phyloP scores from a whole-genome alignment of 768 basidiomycete species.

The Russula compacta region DNA sequence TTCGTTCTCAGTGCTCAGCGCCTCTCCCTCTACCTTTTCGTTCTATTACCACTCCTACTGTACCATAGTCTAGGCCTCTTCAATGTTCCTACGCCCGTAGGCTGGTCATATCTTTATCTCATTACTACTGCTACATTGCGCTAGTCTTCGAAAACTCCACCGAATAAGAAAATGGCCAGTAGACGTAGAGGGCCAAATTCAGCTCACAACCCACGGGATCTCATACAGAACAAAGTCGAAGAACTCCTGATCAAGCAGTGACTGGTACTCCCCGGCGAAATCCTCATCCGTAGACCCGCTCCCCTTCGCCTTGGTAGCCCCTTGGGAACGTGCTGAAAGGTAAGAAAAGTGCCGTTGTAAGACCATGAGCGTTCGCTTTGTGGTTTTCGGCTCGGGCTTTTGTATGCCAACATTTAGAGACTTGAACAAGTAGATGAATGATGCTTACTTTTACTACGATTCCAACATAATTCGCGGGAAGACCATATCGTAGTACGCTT shows the following conservation, averaged over 20 bases:
- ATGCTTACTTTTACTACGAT: constrained; percentile 63
- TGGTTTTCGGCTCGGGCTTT: constrained; percentile 79
- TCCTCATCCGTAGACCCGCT: constrained; percentile 43
- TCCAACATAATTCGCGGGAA: constrained; percentile 85
- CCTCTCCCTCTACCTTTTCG: background rate
- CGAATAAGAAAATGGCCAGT: constrained; percentile 12
- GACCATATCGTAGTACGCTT: constrained; percentile 89
- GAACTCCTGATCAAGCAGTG: constrained; percentile 90
- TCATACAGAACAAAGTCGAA: constrained; percentile 94
- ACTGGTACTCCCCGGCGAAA: constrained; percentile 84
- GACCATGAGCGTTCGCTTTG: constrained; percentile 65
- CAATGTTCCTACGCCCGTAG: constrained; percentile 43
- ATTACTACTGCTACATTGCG: constrained; percentile 19
- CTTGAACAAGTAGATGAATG: background rate
- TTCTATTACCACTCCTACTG: constrained; percentile 17
- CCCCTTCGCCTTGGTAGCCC: constrained; percentile 37
- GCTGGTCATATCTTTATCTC: constrained; percentile 52
- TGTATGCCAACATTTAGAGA: background rate
- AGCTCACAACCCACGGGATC: constrained; percentile 80
- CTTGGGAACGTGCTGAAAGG: constrained; percentile 60
- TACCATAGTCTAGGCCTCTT: constrained; percentile 32
- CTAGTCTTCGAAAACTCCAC: constrained; percentile 10
- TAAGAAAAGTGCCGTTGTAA: constrained; percentile 77
- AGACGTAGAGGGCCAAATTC: constrained; percentile 22
- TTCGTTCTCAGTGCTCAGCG: constrained; percentile 4